Base-by-base conservation (phyloP, 345 rosid genomes). In the Salix udensis region DNA sequence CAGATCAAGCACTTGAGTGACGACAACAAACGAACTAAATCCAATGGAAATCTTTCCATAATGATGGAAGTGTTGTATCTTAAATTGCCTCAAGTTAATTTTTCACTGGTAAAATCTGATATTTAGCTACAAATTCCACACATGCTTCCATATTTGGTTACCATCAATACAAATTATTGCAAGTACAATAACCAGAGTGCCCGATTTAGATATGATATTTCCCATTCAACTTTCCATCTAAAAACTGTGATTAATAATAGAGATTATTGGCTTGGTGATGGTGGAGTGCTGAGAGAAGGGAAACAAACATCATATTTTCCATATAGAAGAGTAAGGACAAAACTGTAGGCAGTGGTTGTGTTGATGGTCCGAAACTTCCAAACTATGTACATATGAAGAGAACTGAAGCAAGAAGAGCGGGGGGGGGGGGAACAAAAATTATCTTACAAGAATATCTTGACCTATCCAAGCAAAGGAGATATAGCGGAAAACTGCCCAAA, bases 361-460 rank as follows among this genome's bases (percentile, higher is more conserved):
- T n/a, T 55, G 8, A 55, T n/a, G 26, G 61, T 2, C n/a, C n/a
- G 61, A 23, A 55, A 55, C 26, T 55, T 55, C 61, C 5, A 55
- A n/a, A n/a, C 61, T 11, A 58, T 58, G 64, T 10, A n/a, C 7
- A 16, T 36, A 37, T 67, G 48, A 36, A 37, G 44, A 67, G 40
- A 67, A 23, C 64, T 9, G 64, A 23, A 61, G 74, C 30, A 24
- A 58, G 30, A 70, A 39, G 53, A 65, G 44, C 21, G 36, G 40
- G 62, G 30, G 16, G 42, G 66, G 18, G 18, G 48, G 68, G 21
- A 18, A 13, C 64, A 39, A 70, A 73, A 60, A 71, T 62, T 68
- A 7, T 82, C 96, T 93, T 88, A 96, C 98, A 86, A 96, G 99
- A 82, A 96, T 89, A 84, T 96, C 97, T 96, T 96, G 98, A 74